These are phyloP conservation scores for Thelonectria blattea DNA, from an alignment of 2,329 filamentous ascomycete species.

Conservation along the genomic window DNA sequence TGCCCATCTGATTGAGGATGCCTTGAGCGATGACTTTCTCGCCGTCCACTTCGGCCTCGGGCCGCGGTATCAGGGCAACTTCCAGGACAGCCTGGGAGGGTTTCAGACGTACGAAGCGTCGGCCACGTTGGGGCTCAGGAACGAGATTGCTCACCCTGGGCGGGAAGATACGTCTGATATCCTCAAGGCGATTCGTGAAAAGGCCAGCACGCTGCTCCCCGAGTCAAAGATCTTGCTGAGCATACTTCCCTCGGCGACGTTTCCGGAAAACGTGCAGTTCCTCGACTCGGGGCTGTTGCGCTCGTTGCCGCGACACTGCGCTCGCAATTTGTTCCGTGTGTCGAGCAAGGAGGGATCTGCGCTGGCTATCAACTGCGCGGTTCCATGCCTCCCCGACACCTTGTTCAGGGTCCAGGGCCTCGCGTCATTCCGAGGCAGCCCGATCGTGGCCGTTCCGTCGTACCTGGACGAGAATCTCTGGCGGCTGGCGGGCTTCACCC, in stretches of 20 bases:
- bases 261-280: slow-evolving; percentile 81
- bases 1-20: slow-evolving; percentile 86
- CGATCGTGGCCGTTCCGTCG: slow-evolving; percentile 80
- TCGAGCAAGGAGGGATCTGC: slow-evolving; percentile 65
- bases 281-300: slow-evolving; percentile 79
- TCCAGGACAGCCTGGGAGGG: slow-evolving; percentile 92
- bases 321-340: slow-evolving; percentile 60
- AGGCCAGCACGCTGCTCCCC: slow-evolving; percentile 80
- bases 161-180: slow-evolving; percentile 94
- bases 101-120: slow-evolving; percentile 97
- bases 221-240: slow-evolving; percentile 84
- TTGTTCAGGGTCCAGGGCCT: slow-evolving; percentile 82
- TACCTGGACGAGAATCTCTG: slow-evolving; percentile 91
- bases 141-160: slow-evolving; percentile 87
- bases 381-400: slow-evolving; percentile 87
- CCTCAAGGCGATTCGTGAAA: slow-evolving; percentile 82
- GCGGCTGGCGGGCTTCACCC: slow-evolving; percentile 90
- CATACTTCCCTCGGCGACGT: slow-evolving; percentile 78
- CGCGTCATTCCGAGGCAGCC: slow-evolving; percentile 80
- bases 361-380: slow-evolving; percentile 85
- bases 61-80: slow-evolving; percentile 91
- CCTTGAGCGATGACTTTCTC: slow-evolving; percentile 87
- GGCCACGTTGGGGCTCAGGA: slow-evolving; percentile 85
- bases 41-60: slow-evolving; percentile 91
- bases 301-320: slow-evolving; percentile 75